These are phyloP conservation scores for Cytospora piceae DNA, from an alignment of 2,329 filamentous ascomycete species.

Conservation along the genomic window DNA sequence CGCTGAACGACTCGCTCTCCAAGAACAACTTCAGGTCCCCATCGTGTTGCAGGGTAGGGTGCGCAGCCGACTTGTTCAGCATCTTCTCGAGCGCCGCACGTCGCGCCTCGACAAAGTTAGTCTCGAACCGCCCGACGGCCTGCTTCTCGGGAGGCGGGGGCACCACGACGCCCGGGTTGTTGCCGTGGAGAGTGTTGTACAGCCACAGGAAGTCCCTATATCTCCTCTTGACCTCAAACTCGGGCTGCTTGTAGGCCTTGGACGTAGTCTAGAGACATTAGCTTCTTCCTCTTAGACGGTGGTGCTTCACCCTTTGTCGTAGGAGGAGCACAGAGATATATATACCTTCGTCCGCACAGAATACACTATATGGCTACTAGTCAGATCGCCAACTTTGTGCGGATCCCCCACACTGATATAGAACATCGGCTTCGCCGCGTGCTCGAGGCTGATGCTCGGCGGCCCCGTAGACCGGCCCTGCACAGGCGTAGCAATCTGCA, in stretches of 20 bases:
- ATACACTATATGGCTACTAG: constrained; percentile 97
- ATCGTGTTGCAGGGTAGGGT: constrained; percentile 90
- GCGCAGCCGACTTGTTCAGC: constrained; percentile 92
- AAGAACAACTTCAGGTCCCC: constrained; percentile 93
- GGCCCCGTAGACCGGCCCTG: constrained; percentile 56
- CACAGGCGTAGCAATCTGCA: constrained; percentile 60
- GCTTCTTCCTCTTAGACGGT: not conserved
- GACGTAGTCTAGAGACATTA: constrained; percentile 73
- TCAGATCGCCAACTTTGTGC: constrained; percentile 96
- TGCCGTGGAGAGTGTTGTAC: constrained; percentile 90
- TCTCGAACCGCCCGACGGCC: constrained; percentile 93
- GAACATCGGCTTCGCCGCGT: constrained; percentile 90
- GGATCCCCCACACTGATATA: constrained; percentile 92
- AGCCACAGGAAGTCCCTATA: constrained; percentile 98
- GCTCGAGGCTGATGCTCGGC: constrained; percentile 88
- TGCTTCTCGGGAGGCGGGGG: constrained; percentile 98
- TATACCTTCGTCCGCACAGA: constrained; percentile 87
- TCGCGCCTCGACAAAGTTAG: constrained; percentile 92
- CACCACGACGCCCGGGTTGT: constrained; percentile 93
- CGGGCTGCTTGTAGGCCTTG: constrained; percentile 89
- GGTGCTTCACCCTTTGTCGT: not conserved
- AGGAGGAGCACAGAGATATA: constrained; percentile 18
- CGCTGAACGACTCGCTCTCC: constrained; percentile 93
- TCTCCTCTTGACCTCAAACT: constrained; percentile 90
- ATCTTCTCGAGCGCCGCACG: constrained; percentile 93